These are phyloP conservation scores for Geotrichum reessii DNA, from an alignment of 1,139 yeast genomes.

Conservation along the genomic window DNA sequence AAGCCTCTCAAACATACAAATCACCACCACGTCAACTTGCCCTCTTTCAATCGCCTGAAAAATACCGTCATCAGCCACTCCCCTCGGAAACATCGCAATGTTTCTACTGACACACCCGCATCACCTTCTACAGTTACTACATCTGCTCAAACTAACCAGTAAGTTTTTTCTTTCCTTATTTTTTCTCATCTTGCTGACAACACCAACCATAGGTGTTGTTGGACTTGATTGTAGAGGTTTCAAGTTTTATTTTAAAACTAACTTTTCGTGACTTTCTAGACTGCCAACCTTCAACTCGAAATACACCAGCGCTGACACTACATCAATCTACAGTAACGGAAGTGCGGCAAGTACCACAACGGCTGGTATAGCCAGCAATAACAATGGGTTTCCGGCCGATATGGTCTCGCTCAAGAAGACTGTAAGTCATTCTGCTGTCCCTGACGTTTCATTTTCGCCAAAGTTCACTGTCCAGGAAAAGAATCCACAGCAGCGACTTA, in stretches of 20 bases:
- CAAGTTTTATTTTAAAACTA: not conserved
- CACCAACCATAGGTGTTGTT: not conserved
- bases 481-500: conserved; percentile 4
- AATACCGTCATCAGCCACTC: not conserved
- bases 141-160: not conserved
- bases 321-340: conserved; percentile 8
- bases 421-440: not conserved
- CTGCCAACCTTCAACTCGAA: conserved; percentile 13
- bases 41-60: not conserved
- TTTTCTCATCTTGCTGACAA: not conserved
- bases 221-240: not conserved
- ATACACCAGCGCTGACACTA: conserved; percentile 11
- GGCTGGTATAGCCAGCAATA: not conserved
- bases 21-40: not conserved
- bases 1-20: not conserved
- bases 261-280: not conserved
- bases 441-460: not conserved
- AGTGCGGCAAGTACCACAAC: conserved; percentile 4
- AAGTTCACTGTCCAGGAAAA: conserved; percentile 2
- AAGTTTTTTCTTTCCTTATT: not conserved
- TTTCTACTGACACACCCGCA: not conserved
- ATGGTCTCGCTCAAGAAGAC: not conserved
- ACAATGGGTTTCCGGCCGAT: not conserved
- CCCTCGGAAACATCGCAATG: not conserved
- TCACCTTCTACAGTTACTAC: not conserved